Base-by-base conservation (phyloP, 805 yeast species). In the Ogataea degrootiae region DNA sequence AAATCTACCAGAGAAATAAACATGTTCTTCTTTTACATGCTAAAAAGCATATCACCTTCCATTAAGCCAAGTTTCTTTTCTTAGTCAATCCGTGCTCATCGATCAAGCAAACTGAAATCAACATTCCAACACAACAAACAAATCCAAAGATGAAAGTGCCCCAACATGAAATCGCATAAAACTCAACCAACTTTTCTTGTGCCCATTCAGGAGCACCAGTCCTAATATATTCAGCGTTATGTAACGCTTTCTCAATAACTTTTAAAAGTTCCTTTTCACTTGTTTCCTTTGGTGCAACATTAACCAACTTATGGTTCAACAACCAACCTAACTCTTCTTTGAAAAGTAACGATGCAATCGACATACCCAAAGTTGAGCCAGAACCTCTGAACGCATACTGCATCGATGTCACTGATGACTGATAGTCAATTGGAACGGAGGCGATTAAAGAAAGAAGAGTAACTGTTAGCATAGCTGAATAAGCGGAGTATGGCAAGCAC, bases 391-490 rank as follows among this genome's bases (percentile, higher is more conserved):
- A 82, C 1, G 85, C 76, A 55, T 82, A 82, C 53, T 80, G 84
- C 50, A 82, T 77, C 4, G 87, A 79, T 0, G 87, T 82, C 1
- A 84, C 79, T 26, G 85, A 72, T 2, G 87, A 84, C 60, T 84
- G 91, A 54, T 73, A 76, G 47, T 81, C 78, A 36, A 72, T 63
- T 2, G 89, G 88, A 9, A 82, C 90, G 1, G 89, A 81, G 1
- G 90, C 85, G 52, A 85, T 83, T 68, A 83, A 74, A 1, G 89
- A 79, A 21, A 84, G 64, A 40, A 85, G 68, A 0, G 88, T 82
- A 12, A 83, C 79, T 0, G 90, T 84, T 53, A 85, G 71, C 63
- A 83, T 71, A 2, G 78, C 72, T 0, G 87, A 67, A 52, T 75
- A 76, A 1, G 85, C 83, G 47, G 77, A 58, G 2, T 83, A 80